These are phyloP conservation scores for Kodamaea ohmeri DNA, from an alignment of 1,139 yeast genomes.

Conservation along the genomic window DNA sequence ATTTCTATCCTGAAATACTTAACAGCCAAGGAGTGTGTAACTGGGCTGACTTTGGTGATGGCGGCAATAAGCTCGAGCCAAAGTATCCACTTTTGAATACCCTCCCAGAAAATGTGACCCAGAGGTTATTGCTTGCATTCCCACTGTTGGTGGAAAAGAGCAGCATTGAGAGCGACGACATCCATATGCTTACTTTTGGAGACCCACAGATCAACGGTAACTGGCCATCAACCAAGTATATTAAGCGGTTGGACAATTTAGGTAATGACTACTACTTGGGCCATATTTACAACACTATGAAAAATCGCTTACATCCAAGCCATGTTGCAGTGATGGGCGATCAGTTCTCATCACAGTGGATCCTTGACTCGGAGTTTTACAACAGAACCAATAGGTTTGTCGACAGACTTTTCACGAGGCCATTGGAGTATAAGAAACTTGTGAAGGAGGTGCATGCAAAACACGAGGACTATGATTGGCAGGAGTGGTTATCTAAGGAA, in stretches of 20 bases:
- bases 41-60: slow-evolving; percentile 38
- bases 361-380: slow-evolving; percentile 78
- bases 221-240: slow-evolving; percentile 67
- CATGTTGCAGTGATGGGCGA: slow-evolving; percentile 93
- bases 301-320: slow-evolving; percentile 60
- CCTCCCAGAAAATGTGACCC: slow-evolving; percentile 19
- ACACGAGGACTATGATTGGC: slow-evolving; percentile 59
- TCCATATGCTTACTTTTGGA: slow-evolving; percentile 76
- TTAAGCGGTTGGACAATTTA: slow-evolving; percentile 73
- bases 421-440: slow-evolving; percentile 45
- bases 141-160: slow-evolving; percentile 20
- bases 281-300: slow-evolving; percentile 71
- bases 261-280: slow-evolving; percentile 90
- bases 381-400: slow-evolving; percentile 72
- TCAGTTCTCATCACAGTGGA: slow-evolving; percentile 94
- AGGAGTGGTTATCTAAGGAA: slow-evolving; percentile 39
- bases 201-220: slow-evolving; percentile 96
- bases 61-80: slow-evolving; percentile 6
- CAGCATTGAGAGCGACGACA: slow-evolving; percentile 37
- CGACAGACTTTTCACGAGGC: slow-evolving; percentile 59
- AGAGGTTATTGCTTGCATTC: slow-evolving; percentile 25
- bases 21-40: slow-evolving; percentile 50
- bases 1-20: slow-evolving; percentile 68
- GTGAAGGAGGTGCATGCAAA: slow-evolving; percentile 45
- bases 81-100: slow-evolving; percentile 20